phyloP scores from a whole-genome alignment of 1,284 basidiomycete genomes.

The Rhodotorula sp. region DNA sequence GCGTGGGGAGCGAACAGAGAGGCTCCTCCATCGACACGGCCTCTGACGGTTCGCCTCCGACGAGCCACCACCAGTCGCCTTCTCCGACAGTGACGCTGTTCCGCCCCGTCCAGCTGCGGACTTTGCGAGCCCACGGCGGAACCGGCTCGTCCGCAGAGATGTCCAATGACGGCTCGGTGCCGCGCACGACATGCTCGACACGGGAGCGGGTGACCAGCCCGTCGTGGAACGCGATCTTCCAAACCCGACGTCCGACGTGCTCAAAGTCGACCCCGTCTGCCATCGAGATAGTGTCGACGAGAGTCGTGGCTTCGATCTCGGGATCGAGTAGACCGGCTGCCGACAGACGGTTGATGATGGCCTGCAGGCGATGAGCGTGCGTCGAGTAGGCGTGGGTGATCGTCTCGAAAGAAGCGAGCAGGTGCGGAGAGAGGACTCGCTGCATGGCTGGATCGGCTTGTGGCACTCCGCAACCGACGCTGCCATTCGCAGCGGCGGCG shows the following conservation, averaged over 20 bases:
- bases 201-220: constrained; percentile 10
- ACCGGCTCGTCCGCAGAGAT: background rate
- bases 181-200: constrained; percentile 9
- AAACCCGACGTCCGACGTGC: constrained; percentile 2
- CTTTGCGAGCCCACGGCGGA: constrained; percentile 9
- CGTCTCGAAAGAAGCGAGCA: constrained; percentile 15
- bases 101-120: constrained; percentile 7
- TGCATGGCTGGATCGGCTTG: constrained; percentile 1
- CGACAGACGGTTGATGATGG: constrained; percentile 28
- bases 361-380: constrained; percentile 27
- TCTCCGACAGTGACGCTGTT: constrained; percentile 6
- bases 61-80: constrained; percentile 26
- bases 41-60: background rate
- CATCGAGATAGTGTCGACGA: background rate
- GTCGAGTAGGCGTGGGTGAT: constrained; percentile 24
- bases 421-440: constrained; percentile 22
- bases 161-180: background rate
- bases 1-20: background rate
- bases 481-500: background rate
- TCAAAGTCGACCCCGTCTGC: background rate
- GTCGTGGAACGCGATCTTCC: constrained; percentile 15
- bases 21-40: background rate
- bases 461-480: background rate
- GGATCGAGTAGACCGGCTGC: constrained; percentile 32
- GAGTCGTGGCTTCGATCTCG: background rate